Evolutionary conservation across 2,329 filamentous ascomycete genomes (phyloP).

Genomic region (Pleoardoris graminearum): DNA sequence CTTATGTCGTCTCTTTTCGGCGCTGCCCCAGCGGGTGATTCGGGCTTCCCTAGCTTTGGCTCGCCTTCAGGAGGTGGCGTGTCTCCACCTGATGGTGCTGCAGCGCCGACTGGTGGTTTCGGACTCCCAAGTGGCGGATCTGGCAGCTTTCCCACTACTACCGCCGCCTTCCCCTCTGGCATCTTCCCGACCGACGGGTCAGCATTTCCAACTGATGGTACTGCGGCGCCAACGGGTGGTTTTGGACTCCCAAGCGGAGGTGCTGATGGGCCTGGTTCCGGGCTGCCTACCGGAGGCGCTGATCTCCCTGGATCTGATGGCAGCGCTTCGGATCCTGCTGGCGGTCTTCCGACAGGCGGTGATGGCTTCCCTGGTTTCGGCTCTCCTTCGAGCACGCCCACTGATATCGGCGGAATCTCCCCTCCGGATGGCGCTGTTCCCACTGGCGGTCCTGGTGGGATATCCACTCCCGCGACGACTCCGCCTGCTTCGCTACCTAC

Average conservation of each 20-base stretch:
- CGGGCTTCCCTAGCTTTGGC: not conserved
- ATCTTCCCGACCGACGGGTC: not conserved
- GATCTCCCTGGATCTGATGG: too few species aligned
- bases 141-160: not conserved
- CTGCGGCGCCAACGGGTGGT: not conserved
- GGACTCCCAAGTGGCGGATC: not conserved
- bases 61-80: not conserved
- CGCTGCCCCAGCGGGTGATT: not conserved
- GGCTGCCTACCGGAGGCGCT: not conserved
- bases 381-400: not conserved
- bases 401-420: conserved; percentile 10
- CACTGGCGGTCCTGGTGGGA: conserved; percentile 8
- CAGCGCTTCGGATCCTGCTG: not conserved
- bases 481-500: conserved; percentile 12
- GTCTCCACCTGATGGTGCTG: not conserved
- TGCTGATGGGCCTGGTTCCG: not conserved
- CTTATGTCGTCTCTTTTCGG: not conserved
- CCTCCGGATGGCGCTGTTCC: conserved; percentile 11
- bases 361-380: not conserved
- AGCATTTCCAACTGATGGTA: conserved; percentile 1
- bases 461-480: conserved; percentile 13
- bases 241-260: not conserved
- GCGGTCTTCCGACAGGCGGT: not conserved
- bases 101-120: not conserved
- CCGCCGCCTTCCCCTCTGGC: not conserved